Base-by-base conservation (phyloP, 352 stramenopile genomes). In the Phytophthora cactorum region DNA sequence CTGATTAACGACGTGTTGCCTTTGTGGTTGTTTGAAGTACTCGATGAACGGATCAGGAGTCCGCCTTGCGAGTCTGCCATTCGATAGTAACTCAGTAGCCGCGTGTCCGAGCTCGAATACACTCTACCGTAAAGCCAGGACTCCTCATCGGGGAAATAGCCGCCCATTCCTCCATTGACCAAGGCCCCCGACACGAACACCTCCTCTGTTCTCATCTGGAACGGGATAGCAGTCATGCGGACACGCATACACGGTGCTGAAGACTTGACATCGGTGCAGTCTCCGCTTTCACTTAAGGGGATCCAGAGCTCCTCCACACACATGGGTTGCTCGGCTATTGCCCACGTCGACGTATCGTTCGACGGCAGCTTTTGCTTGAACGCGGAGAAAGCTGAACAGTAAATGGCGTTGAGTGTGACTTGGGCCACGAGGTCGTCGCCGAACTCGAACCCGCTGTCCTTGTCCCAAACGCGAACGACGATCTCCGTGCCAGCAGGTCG, bases 371-470 rank as follows among this genome's bases (percentile, higher is more conserved):
- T 69, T 45, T 94, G 86, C 39, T 62, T 77, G 25, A 70, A 34
- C 0, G 82, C 86, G 1, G 81, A 81, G 52, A 92, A 93, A 0
- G 70, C 72, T 4, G 89, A 95, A 69, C 89, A 96, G 61, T 93
- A 94, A 47, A 95, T 94, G 14, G 87, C 75, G 46, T 93, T 81
- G 11, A 94, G 56, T 2, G 72, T 91, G 36, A 93, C 72, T 46
- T 84, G 67, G 2, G 77, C 82, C 45, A 96, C 85, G 9, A 96
- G 65, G 63, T 98, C 90, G 57, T 97, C 88, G 8, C 66, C 85
- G 49, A 97, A 97, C 63, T 97, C 91, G 2, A 98, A 73, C 10
- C 92, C 92, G 47, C 78, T 81, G 73, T 97, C 90, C 31, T 91
- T 76, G 64, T 98, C 89, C 54, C 77, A 82, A 11, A 96, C 77